Evolutionary conservation across 2,329 filamentous ascomycete species (phyloP).

Genomic region (Teratosphaeriaceae sp.): DNA sequence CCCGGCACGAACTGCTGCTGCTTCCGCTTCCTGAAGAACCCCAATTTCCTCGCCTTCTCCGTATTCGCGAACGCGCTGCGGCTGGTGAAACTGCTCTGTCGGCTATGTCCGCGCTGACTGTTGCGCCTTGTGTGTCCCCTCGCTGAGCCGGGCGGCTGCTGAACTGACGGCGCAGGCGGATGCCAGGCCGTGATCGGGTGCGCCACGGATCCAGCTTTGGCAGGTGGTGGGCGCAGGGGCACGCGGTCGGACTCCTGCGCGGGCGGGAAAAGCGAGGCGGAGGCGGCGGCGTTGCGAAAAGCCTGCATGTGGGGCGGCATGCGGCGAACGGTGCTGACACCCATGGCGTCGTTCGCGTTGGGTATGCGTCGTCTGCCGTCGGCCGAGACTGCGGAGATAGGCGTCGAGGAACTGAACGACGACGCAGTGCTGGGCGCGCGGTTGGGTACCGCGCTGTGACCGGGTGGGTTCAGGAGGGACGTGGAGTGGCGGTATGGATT

Average conservation of each 20-base stretch:
- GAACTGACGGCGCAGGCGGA: slow-evolving; percentile 21
- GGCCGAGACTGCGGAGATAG: slow-evolving; percentile 4
- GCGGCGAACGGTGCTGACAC: slow-evolving; percentile 9
- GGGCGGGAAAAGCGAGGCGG: slow-evolving; percentile 24
- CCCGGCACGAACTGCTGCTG: slow-evolving; percentile 9
- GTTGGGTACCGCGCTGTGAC: slow-evolving; percentile 11
- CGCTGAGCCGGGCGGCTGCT: background rate
- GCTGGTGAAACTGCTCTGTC: slow-evolving; percentile 15
- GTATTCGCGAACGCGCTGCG: slow-evolving; percentile 18
- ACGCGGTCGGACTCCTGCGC: slow-evolving; percentile 21
- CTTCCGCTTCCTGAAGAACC: slow-evolving; percentile 19
- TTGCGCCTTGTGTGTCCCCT: background rate
- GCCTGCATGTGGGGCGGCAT: slow-evolving; percentile 28
- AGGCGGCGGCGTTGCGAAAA: slow-evolving; percentile 23
- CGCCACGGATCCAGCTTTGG: slow-evolving; percentile 19
- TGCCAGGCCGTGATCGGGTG: slow-evolving; percentile 30
- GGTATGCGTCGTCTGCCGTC: background rate
- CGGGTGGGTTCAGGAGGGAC: slow-evolving; percentile 19
- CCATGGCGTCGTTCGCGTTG: background rate
- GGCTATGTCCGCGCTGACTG: slow-evolving; percentile 2
- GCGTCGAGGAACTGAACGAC: slow-evolving; percentile 9
- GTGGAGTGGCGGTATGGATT: slow-evolving; percentile 19
- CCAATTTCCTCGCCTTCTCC: slow-evolving; percentile 21
- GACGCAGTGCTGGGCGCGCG: slow-evolving; percentile 12
- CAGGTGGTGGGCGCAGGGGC: slow-evolving; percentile 16